Base-by-base conservation (phyloP, 805 yeast species). In the Ogataea henricii region DNA sequence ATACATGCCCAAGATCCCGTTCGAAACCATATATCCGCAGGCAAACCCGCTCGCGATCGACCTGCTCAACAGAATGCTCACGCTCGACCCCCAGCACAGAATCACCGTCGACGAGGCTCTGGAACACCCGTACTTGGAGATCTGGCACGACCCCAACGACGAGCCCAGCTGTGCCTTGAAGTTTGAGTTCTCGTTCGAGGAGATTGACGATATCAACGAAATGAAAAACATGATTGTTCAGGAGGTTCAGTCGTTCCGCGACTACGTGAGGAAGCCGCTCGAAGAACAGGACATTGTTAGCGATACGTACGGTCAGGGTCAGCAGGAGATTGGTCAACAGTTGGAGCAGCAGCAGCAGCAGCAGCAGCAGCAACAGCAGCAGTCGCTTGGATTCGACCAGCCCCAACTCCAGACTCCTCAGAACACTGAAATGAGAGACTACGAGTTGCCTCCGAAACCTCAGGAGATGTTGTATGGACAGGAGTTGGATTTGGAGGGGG, bases 121-220 rank as follows among this genome's bases (percentile, higher is more conserved):
- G 43, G 77, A 74, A 51, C 99, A 94, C 68, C 96, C 97, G 7
- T 94, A 92, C 64, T 69, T 94, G 46, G 76, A 83, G 40, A 79
- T 87, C 26, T 94, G 97, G 91, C 97, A 89, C 63, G 96, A 90
- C 66, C 94, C 96, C 5, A 78, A 79, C 25, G 98, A 94, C 64
- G 98, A 94, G 68, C 91, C 91, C 6, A 83, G 77, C 41, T 89
- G 97, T 64, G 79, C 81, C 39, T 74, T 79, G 1, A 86, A 87
- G 58, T 91, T 91, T 65, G 96, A 91, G 62, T 91, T 91, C 64
- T 74, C 87, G 5, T 91, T 91, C 65, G 97, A 91, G 71, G 84
- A 79, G 13, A 85, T 85, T 14, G 89, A 88, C 55, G 96, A 89
- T 54, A 75, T 89, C 63, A 85, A 79, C 10, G 70, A 77, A 9